Conservation (phyloP, 805 yeast genomes). For the Candida silvicultrix region DNA sequence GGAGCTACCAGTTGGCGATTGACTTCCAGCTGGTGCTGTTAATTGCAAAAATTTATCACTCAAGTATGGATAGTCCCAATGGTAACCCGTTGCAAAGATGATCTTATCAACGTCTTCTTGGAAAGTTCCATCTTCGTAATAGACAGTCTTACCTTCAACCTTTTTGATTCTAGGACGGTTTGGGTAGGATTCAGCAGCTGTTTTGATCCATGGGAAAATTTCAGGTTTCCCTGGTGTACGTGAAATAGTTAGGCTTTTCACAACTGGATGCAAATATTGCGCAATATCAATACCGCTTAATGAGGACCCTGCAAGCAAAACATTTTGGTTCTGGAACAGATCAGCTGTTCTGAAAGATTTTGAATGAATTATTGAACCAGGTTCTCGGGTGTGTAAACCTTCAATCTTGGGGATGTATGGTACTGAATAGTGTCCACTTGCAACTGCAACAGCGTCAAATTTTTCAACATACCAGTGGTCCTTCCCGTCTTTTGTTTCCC, state of each 20-base stretch:
- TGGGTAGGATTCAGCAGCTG: conserved; percentile 31
- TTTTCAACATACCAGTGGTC: conserved; percentile 36
- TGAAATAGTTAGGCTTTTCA: conserved; percentile 47
- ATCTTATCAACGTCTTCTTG: conserved; percentile 30
- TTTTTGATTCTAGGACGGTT: conserved; percentile 22
- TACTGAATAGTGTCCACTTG: conserved; percentile 51
- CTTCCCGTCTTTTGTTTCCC: conserved; percentile 13
- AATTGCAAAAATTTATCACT: conserved; percentile 15
- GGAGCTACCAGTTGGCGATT: conserved; percentile 15
- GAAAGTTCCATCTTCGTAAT: conserved; percentile 27
- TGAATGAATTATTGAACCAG: conserved; percentile 42
- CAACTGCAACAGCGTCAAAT: conserved; percentile 52
- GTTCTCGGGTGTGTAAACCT: conserved; percentile 37
- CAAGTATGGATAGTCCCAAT: conserved; percentile 31
- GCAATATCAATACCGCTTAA: conserved; percentile 35
- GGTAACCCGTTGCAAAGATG: conserved; percentile 37
- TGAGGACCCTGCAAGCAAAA: conserved; percentile 36
- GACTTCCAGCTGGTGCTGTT: conserved; percentile 14
- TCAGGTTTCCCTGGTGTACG: conserved; percentile 65
- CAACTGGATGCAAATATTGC: conserved; percentile 32
- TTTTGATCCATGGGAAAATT: conserved; percentile 34
- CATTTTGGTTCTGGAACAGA: conserved; percentile 31
- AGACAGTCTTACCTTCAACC: conserved; percentile 21
- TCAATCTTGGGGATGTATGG: conserved; percentile 46
- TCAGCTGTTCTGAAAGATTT: conserved; percentile 39